Evolutionary conservation across 805 yeast genomes (phyloP).

Genomic region (Yarrowia sp.): DNA sequence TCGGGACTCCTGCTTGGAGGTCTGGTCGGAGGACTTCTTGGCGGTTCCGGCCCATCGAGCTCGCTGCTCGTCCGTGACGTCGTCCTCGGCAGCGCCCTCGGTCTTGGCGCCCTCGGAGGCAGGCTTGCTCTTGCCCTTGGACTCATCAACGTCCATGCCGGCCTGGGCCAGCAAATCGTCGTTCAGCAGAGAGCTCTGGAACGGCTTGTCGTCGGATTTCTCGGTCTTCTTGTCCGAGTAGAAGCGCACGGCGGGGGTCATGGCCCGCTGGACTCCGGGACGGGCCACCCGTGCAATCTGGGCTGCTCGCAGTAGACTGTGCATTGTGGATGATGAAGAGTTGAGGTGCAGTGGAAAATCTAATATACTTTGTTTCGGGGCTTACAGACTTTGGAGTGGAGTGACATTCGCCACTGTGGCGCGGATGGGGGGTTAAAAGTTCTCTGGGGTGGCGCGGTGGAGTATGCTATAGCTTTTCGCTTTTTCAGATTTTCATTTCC

Average conservation of each 20-base stretch:
- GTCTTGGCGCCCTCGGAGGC: not conserved
- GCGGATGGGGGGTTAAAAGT: not conserved
- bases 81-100: conserved; percentile 25
- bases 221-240: conserved; percentile 33
- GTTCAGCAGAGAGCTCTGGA: conserved; percentile 57
- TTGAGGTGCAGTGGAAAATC: conserved; percentile 14
- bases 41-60: conserved; percentile 54
- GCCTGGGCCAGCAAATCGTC: conserved; percentile 83
- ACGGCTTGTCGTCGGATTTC: conserved; percentile 29
- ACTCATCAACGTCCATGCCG: conserved; percentile 58
- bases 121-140: conserved; percentile 20
- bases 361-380: conserved; percentile 14
- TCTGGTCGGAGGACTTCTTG: conserved; percentile 40
- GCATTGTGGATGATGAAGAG: conserved; percentile 22
- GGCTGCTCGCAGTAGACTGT: conserved; percentile 26
- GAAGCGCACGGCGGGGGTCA: conserved; percentile 24
- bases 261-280: conserved; percentile 8
- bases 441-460: not conserved
- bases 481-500: not conserved
- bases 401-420: conserved; percentile 10
- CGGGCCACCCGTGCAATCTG: conserved; percentile 25
- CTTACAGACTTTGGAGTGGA: not conserved
- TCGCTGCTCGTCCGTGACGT: conserved; percentile 36
- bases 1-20: conserved; percentile 52
- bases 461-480: not conserved